Evolutionary conservation across 768 basidiomycete genomes (phyloP).

Genomic region (Boletales sp.): DNA sequence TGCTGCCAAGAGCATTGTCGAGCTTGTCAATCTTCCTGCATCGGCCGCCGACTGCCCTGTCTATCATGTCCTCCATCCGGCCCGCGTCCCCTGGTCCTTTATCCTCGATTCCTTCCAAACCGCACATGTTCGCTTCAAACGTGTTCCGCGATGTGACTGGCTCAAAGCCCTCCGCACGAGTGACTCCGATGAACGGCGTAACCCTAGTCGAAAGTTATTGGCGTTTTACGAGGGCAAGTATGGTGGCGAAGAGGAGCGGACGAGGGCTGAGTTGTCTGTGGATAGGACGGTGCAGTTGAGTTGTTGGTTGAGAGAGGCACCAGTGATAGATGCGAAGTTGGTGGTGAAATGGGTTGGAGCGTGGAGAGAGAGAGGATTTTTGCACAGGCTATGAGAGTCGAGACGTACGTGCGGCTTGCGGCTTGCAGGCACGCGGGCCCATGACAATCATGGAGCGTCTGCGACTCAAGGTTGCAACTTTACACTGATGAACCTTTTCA

Average conservation of each 20-base stretch:
- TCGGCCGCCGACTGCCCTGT: conserved; percentile 14
- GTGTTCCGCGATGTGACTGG: conserved; percentile 20
- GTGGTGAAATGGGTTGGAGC: conserved; percentile 40
- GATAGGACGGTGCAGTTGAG: conserved; percentile 11
- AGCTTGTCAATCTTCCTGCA: conserved; percentile 32
- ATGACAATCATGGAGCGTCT: no score
- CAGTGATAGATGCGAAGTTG: conserved; percentile 21
- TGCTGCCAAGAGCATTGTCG: conserved; percentile 44
- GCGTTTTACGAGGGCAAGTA: conserved; percentile 25
- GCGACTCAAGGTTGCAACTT: no score
- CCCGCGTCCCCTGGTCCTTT: conserved; percentile 25
- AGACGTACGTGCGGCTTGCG: no score
- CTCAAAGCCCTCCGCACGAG: conserved; percentile 21
- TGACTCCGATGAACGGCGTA: conserved; percentile 18
- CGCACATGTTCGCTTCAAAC: conserved; percentile 32
- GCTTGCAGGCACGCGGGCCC: no score
- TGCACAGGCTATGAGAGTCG: conserved; percentile 3
- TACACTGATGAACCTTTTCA: no score
- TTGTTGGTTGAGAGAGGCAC: conserved; percentile 14
- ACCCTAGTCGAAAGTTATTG: conserved; percentile 24
- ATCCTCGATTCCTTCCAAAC: conserved; percentile 37
- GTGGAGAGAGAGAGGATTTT: conserved; percentile 42
- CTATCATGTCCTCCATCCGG: conserved; percentile 19
- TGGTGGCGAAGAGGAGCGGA: conserved; percentile 10
- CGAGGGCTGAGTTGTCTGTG: conserved; percentile 7